A percentile compares a stretch with the other conserved stretches of the same genome.
Conservation (phyloP, 2,329 filamentous ascomycete species). For the Ascochyta lentis region DNA sequence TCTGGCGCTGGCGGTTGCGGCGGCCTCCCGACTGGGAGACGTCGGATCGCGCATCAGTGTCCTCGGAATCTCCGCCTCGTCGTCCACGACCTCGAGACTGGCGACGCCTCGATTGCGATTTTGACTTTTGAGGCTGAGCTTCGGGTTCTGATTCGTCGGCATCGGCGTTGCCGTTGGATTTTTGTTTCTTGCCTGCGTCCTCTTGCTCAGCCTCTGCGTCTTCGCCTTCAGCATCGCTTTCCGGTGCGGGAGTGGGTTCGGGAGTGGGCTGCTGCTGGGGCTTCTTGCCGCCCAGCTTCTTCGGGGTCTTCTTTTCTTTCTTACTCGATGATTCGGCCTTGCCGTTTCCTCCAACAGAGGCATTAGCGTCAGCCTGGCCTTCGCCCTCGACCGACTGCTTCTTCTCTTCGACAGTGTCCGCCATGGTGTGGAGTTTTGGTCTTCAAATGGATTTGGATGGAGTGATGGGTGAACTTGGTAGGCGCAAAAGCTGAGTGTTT, state of each 20-base stretch:
- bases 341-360: conserved; percentile 46
- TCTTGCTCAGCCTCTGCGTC: conserved; percentile 51
- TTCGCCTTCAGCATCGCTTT: conserved; percentile 51
- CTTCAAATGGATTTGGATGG: conserved; percentile 3
- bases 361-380: conserved; percentile 47
- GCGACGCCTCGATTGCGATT: conserved; percentile 55
- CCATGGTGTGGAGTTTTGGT: conserved; percentile 39
- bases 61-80: conserved; percentile 57
- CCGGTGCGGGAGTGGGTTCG: conserved; percentile 55
- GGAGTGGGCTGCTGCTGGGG: conserved; percentile 55
- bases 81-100: conserved; percentile 59
- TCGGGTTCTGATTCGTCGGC: conserved; percentile 56
- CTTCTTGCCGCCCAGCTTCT: conserved; percentile 58
- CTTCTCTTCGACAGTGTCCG: conserved; percentile 48
- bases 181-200: conserved; percentile 48
- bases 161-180: conserved; percentile 44
- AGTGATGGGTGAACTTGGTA: not conserved
- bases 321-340: conserved; percentile 51
- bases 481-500: conserved; percentile 14
- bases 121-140: conserved; percentile 46
- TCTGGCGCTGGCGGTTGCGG: conserved; percentile 60
- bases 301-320: conserved; percentile 57
- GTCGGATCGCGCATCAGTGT: conserved; percentile 62
- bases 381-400: conserved; percentile 47
- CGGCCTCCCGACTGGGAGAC: conserved; percentile 61